Evolutionary conservation across 176 grass and related monocot genomes (phyloP), one percentile per base, ranked within the genome.

Genomic region (Paspalum notatum): DNA sequence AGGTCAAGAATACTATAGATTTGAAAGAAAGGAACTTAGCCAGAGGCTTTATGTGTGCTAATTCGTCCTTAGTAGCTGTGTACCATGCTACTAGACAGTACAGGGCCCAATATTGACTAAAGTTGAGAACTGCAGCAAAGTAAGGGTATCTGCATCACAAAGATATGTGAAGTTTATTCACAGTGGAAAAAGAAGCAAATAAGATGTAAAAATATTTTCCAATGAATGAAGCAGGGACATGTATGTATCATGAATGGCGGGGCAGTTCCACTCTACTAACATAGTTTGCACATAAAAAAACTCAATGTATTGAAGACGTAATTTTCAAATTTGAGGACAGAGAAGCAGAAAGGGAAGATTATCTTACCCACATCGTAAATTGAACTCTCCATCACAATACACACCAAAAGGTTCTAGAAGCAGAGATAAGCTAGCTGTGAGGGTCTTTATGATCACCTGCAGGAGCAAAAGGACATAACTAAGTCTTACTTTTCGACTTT

Each of bases 381-480:
- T 93, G 85, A 99, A 99, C 81, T 91, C 86, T 58, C 93, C 96
- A 53, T 99, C 92, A 91, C 90, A 99, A 81, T 99, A 99, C 71
- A 89, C 89, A 80, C 88, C 86, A 79, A 96, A 99, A 76, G 90
- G 87, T 96, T 99, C 90, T 86, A 96, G 82, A 86, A 95, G 73
- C 85, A 95, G 90, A 78, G 96, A 95, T 72, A 91, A 86, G 49
- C 50, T 95, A 83, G 96, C 92, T 53, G 90, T 95, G 41, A 98
- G 82, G 40, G 96, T 98, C 86, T 98, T 98, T 90, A 98, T 98
- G 70, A 98, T 95, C 84, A 99, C 89, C 96, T 95, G 87, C 50
- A 73, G 43, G 76, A 59, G 81, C 43, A 77, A 69, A 50, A 44
- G n/a, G 2, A 37, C 25, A 74, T 77, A 71, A 63, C 13, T 77